Percentiles rank a stretch among this genome's conserved stretches.
Evolutionary conservation across 2,329 filamentous ascomycete genomes (phyloP).

Genomic region (Decorospora gaudefroyi): DNA sequence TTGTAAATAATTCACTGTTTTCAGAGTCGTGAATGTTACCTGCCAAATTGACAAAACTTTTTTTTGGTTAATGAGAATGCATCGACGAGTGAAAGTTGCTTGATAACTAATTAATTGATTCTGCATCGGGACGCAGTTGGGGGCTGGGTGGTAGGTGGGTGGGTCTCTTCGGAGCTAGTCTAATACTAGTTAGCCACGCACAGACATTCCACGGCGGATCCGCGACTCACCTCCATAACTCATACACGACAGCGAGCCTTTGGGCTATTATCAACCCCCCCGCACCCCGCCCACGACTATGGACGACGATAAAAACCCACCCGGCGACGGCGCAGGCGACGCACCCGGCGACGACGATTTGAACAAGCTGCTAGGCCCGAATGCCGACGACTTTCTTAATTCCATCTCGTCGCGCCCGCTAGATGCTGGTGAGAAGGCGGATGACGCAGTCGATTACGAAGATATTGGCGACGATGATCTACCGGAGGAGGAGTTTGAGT

Average conservation of each 20-base stretch:
- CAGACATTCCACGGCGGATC: slow-evolving; percentile 12
- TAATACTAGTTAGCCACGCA: too few relatives aligned
- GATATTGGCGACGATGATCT: slow-evolving; percentile 92
- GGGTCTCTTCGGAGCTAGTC: too few relatives aligned
- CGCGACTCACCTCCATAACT: slow-evolving; percentile 18
- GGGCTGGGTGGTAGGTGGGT: too few relatives aligned
- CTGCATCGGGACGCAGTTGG: too few relatives aligned
- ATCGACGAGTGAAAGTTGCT: too few relatives aligned
- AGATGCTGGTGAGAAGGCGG: slow-evolving; percentile 74
- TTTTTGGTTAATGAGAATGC: too few relatives aligned
- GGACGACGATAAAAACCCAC: slow-evolving; percentile 25
- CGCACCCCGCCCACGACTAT: slow-evolving; percentile 29
- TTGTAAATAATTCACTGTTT: too few relatives aligned
- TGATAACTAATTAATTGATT: too few relatives aligned
- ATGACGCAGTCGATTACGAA: slow-evolving; percentile 87
- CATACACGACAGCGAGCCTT: slow-evolving; percentile 27
- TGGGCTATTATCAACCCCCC: slow-evolving; percentile 20
- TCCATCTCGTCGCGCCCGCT: slow-evolving; percentile 45
- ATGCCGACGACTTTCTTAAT: slow-evolving; percentile 30
- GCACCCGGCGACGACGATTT: slow-evolving; percentile 32
- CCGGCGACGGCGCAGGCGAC: slow-evolving; percentile 13
- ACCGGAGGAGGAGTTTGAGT: slow-evolving; percentile 66
- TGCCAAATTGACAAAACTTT: too few relatives aligned
- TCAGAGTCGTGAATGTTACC: too few relatives aligned
- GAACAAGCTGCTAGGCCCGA: slow-evolving; percentile 24